Percentiles rank a stretch among this genome's conserved stretches.
phyloP scores from a whole-genome alignment of 2,329 filamentous ascomycete genomes.

The Triangularia setosa region DNA sequence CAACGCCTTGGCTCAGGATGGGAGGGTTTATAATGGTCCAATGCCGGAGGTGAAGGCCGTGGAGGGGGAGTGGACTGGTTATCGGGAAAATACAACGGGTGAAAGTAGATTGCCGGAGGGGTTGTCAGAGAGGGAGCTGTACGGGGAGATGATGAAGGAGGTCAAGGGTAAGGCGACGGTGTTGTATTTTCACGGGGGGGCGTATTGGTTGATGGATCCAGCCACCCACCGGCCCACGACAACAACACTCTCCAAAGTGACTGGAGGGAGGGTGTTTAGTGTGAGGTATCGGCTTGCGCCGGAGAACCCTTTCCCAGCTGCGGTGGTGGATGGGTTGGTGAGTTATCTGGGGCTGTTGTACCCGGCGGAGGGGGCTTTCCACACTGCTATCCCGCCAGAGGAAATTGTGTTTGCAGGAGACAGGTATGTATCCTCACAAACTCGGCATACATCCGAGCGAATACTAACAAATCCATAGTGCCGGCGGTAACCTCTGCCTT shows the following conservation, averaged over 20 bases:
- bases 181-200: conserved; percentile 74
- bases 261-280: conserved; percentile 64
- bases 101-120: conserved; percentile 47
- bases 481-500: conserved; percentile 68
- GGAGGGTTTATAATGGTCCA: conserved; percentile 18
- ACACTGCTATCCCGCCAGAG: conserved; percentile 59
- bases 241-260: conserved; percentile 61
- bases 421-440: conserved; percentile 44
- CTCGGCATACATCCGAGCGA: too few relatives aligned
- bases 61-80: conserved; percentile 74
- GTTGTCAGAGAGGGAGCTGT: conserved; percentile 62
- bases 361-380: conserved; percentile 62
- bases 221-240: conserved; percentile 57
- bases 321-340: conserved; percentile 67
- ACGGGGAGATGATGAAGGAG: conserved; percentile 63
- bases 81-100: conserved; percentile 51
- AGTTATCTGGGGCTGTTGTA: conserved; percentile 71
- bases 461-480: conserved; percentile 40
- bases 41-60: conserved; percentile 54
- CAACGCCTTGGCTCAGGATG: conserved; percentile 28
- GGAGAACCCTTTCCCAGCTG: conserved; percentile 69
- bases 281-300: conserved; percentile 73
- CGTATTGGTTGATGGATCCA: conserved; percentile 70
- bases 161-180: conserved; percentile 59
- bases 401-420: conserved; percentile 72